Percentiles rank a stretch among this genome's conserved stretches.
Evolutionary conservation across 2,329 filamentous ascomycete species (phyloP).

Genomic region (Pseudophaeomoniella oleicola): DNA sequence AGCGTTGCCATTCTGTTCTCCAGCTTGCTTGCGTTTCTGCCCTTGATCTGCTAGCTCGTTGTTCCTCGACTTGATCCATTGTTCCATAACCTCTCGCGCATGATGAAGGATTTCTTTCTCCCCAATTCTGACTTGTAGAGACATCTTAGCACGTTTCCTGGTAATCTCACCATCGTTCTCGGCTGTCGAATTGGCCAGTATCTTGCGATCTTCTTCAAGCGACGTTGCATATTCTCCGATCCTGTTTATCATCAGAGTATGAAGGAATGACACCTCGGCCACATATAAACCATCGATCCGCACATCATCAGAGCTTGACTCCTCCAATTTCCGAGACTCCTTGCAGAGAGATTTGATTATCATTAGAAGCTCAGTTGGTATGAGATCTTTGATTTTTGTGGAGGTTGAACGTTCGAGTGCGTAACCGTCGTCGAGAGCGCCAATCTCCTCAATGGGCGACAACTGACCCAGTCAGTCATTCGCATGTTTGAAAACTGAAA

Average conservation of each 20-base stretch:
- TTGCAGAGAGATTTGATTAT: slow-evolving; percentile 19
- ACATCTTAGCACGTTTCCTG: slow-evolving; percentile 37
- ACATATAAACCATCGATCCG: slow-evolving; percentile 3
- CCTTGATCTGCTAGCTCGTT: slow-evolving; percentile 19
- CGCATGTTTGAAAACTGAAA: too few relatives aligned
- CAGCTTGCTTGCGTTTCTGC: slow-evolving; percentile 17
- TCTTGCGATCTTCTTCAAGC: slow-evolving; percentile 33
- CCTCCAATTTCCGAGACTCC: slow-evolving; percentile 1
- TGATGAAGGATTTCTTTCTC: slow-evolving; percentile 55
- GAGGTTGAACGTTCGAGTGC: slow-evolving; percentile 34
- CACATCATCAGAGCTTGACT: slow-evolving; percentile 4
- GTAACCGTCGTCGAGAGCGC: slow-evolving; percentile 59
- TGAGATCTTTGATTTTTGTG: slow-evolving; percentile 17
- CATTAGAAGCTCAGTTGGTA: slow-evolving; percentile 24
- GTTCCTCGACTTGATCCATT: slow-evolving; percentile 16
- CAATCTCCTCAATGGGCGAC: slow-evolving; percentile 38
- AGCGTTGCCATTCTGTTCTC: slow-evolving; percentile 9
- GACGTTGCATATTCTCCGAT: slow-evolving; percentile 37
- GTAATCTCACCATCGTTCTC: slow-evolving; percentile 20
- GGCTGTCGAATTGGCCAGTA: slow-evolving; percentile 18
- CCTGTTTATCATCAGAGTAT: slow-evolving; percentile 18
- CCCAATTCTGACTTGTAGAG: slow-evolving; percentile 51
- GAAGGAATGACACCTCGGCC: slow-evolving; percentile 18
- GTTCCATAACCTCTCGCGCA: slow-evolving; percentile 24
- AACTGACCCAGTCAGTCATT: slow-evolving; percentile 6